Evolutionary conservation across 225 moss, liverwort and hornwort genomes (phyloP).

Genomic region (Straminergon stramineum): DNA sequence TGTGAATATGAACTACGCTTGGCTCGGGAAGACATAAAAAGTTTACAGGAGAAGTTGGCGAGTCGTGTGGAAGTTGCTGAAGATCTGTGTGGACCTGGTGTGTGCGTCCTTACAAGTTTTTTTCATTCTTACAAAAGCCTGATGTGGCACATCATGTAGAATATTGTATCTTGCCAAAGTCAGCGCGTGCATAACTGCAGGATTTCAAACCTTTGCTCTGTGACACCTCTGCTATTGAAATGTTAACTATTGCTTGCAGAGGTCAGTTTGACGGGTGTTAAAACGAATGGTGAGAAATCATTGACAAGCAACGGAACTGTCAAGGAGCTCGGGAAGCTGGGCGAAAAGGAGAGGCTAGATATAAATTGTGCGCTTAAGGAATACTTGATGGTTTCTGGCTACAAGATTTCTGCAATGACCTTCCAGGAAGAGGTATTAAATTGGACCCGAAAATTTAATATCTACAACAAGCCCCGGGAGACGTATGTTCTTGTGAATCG

Average conservation of each 20-base stretch:
- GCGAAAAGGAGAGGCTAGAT: slow-evolving; percentile 70
- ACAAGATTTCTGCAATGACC: slow-evolving; percentile 96
- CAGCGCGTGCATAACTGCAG: background rate
- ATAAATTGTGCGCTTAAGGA: slow-evolving; percentile 84
- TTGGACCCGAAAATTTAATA: background rate
- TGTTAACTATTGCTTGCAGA: slow-evolving; percentile 18
- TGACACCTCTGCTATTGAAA: background rate
- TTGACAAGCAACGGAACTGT: slow-evolving; percentile 24
- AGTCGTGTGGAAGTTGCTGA: slow-evolving; percentile 48
- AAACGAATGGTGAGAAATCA: slow-evolving; percentile 14
- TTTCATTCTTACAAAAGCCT: background rate
- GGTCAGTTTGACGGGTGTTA: slow-evolving; percentile 7
- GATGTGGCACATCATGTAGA: background rate
- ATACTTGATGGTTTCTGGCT: slow-evolving; percentile 72
- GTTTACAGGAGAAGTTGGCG: slow-evolving; percentile 77
- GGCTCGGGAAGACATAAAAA: slow-evolving; percentile 86
- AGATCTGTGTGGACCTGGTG: slow-evolving; percentile 15
- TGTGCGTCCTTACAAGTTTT: background rate
- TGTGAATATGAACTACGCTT: slow-evolving; percentile 85
- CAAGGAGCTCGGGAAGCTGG: slow-evolving; percentile 49
- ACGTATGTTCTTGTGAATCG: background rate
- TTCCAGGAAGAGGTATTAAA: slow-evolving; percentile 74
- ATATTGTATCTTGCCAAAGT: background rate
- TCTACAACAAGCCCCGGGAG: background rate
- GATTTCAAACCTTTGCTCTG: background rate